Evolutionary conservation across 2,329 filamentous ascomycete genomes (phyloP).

Genomic region (Cadophora sp.): DNA sequence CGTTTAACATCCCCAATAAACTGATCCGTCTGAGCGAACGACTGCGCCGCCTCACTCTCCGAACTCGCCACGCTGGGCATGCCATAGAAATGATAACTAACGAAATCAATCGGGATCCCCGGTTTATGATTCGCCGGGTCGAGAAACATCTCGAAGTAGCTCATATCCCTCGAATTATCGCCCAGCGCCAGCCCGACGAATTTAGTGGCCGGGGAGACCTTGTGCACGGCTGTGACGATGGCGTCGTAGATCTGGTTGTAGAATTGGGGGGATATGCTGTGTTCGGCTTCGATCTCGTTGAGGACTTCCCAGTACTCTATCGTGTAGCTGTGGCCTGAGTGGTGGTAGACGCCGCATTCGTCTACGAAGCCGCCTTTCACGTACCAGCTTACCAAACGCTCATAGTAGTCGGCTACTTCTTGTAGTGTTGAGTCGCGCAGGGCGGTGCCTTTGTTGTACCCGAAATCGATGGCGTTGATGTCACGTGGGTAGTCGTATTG

Average conservation of each 20-base stretch:
- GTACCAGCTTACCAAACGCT: conserved; percentile 16
- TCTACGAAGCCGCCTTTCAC: conserved; percentile 16
- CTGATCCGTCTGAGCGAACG: conserved; percentile 8
- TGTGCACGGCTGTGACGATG: not conserved
- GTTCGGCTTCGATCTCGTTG: conserved; percentile 21
- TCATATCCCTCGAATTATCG: conserved; percentile 12
- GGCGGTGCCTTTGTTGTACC: conserved; percentile 18
- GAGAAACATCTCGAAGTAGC: conserved; percentile 13
- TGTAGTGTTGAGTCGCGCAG: conserved; percentile 5
- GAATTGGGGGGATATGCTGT: conserved; percentile 13
- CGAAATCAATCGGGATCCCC: conserved; percentile 12
- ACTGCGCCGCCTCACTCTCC: conserved; percentile 9
- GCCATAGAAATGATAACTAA: conserved; percentile 21
- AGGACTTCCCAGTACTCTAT: conserved; percentile 22
- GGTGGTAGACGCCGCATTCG: conserved; percentile 16
- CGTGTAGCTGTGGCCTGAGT: conserved; percentile 17
- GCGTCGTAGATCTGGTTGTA: conserved; percentile 17
- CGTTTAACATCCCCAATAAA: conserved; percentile 13
- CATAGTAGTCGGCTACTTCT: conserved; percentile 17
- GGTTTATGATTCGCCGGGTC: conserved; percentile 10
- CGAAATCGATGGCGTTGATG: conserved; percentile 18
- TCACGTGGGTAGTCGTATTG: conserved; percentile 16
- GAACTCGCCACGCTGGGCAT: conserved; percentile 10
- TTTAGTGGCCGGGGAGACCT: conserved; percentile 14
- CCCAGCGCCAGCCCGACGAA: conserved; percentile 18